Evolutionary conservation across 805 yeast genomes (phyloP), one percentile per base, ranked within the genome.

Genomic region (Kluyveromyces dobzhanskii): DNA sequence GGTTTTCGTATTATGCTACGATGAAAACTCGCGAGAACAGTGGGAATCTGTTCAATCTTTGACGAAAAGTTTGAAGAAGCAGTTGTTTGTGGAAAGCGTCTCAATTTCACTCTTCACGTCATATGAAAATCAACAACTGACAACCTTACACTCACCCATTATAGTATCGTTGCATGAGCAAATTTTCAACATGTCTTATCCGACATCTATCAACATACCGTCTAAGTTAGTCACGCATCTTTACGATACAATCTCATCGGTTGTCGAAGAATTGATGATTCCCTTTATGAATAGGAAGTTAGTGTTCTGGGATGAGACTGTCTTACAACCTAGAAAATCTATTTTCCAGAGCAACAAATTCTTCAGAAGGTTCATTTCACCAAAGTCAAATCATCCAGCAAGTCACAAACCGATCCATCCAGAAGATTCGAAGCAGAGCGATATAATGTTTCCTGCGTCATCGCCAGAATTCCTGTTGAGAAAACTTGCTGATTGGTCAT

Each of bases 401-500:
- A 45, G 30, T 46, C 43, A 27, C 32, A 51, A 32, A 2, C 51
- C 47, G 25, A 35, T 48, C 10, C 47, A 56, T 4, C 47, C 65
- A 24, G 56, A 62, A 37, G 85, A 71, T 59, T 4, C n/a, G 2
- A 74, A 73, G 51, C 46, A 64, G 4, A 64, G 61, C 3, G 75
- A 69, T 31, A 80, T 78, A 17, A 75, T 67, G 48, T 87, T 86
- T 53, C 61, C 73, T 31, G 73, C 76, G 9, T 66, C 73, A 2
- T 67, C 86, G 0, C 71, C 79, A 1, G 96, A 86, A 49, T 82
- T 85, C 54, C 69, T 75, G 31, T 69, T 87, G 19, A 67, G 97
- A 37, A 81, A 83, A 53, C 65, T 90, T 19, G 97, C 94, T 0
- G 98, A 92, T 57, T 85, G 94, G 85, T 78, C 87, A 5, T 77